Evolutionary conservation across 2,329 filamentous ascomycete genomes (phyloP).

Genomic region (Elsinoe fawcettii): DNA sequence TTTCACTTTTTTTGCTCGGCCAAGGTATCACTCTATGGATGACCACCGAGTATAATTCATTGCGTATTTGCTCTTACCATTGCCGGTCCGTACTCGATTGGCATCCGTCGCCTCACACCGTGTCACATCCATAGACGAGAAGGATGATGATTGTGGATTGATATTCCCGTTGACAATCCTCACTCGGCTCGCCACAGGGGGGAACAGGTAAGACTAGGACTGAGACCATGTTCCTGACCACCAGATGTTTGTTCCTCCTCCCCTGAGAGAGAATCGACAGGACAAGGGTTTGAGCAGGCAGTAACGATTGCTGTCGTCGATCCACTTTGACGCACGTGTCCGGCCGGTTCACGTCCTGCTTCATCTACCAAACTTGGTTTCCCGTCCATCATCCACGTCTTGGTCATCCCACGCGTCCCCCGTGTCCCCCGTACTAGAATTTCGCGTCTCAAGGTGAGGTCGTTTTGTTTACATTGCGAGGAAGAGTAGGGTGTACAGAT

Average conservation of each 20-base stretch:
- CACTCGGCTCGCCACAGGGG: slow-evolving; percentile 4
- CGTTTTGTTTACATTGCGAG: not conserved
- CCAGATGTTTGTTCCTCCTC: not conserved
- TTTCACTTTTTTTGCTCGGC: not conserved
- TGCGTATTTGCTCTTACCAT: not conserved
- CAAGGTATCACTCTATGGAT: not conserved
- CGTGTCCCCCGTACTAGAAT: not conserved
- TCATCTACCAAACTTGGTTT: slow-evolving; percentile 14
- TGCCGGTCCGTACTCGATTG: not conserved
- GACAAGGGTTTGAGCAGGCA: not conserved
- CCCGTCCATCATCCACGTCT: not conserved
- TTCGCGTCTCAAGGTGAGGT: slow-evolving; percentile 6
- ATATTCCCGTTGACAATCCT: slow-evolving; percentile 8
- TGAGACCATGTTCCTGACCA: slow-evolving; percentile 12
- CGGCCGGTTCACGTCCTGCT: slow-evolving; percentile 5
- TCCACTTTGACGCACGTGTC: slow-evolving; percentile 3
- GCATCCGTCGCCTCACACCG: not conserved
- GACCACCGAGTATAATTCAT: not conserved
- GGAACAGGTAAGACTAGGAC: slow-evolving; percentile 1
- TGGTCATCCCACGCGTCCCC: slow-evolving; percentile 6
- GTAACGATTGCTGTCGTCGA: not conserved
- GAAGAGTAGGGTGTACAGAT: not conserved
- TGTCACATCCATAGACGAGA: not conserved
- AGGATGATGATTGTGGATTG: slow-evolving; percentile 7
- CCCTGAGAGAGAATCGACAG: not conserved